Evolutionary conservation across 768 basidiomycete species (phyloP).

Genomic region (Boletus pseudopeckii): DNA sequence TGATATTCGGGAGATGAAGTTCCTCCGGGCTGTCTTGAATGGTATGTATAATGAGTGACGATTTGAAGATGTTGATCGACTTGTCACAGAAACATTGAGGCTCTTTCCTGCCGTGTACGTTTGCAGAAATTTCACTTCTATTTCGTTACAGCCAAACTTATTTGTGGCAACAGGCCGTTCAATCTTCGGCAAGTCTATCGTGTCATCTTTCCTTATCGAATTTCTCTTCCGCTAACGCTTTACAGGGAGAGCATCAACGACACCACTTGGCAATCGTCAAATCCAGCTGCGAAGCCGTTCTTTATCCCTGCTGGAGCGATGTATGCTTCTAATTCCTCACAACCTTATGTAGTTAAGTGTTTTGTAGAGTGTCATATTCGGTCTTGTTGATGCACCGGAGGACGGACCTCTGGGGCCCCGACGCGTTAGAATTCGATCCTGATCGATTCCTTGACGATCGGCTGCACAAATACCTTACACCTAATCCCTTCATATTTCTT

Average conservation of each 20-base stretch:
- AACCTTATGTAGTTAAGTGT: neutral
- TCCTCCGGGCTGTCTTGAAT: constrained; percentile 42
- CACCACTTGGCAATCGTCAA: constrained; percentile 24
- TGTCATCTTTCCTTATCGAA: neutral
- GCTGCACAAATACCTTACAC: constrained; percentile 31
- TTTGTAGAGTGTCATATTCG: constrained; percentile 24
- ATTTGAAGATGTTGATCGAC: neutral
- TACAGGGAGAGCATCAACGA: constrained; percentile 21
- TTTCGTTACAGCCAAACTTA: neutral
- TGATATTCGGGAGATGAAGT: constrained; percentile 43
- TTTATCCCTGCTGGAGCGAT: constrained; percentile 26
- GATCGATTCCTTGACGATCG: constrained; percentile 40
- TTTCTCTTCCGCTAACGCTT: neutral
- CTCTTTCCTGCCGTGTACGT: constrained; percentile 34
- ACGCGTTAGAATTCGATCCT: constrained; percentile 37
- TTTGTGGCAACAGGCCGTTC: constrained; percentile 26
- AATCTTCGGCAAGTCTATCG: constrained; percentile 28
- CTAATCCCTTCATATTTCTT: constrained; percentile 42
- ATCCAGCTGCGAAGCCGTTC: constrained; percentile 25
- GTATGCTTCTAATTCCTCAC: constrained; percentile 8
- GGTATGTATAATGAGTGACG: constrained; percentile 24
- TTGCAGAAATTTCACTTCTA: neutral
- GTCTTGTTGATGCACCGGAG: constrained; percentile 37
- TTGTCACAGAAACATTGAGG: constrained; percentile 28
- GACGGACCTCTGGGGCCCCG: constrained; percentile 37